phyloP scores from a whole-genome alignment of 1,284 basidiomycete species.

The Volvariella volvacea region DNA sequence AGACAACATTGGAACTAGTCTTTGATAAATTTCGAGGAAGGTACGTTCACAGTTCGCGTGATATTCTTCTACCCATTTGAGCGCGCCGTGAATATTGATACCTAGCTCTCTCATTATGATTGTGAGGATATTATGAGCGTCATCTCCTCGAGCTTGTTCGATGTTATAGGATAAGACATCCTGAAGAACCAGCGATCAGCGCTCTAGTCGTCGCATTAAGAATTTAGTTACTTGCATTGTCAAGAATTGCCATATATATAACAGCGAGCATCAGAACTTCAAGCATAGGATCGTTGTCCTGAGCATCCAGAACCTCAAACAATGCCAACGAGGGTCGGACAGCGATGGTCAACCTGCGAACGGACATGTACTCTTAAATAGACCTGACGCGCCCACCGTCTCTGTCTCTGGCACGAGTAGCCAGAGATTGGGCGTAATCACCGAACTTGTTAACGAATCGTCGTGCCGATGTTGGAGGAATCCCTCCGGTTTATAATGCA shows the following conservation, averaged over 20 bases:
- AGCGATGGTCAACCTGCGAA: slow-evolving; percentile 23
- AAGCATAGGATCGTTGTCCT: slow-evolving; percentile 18
- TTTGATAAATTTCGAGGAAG: slow-evolving; percentile 13
- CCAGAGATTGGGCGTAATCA: slow-evolving; percentile 20
- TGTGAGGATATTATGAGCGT: slow-evolving; percentile 19
- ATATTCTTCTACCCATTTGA: slow-evolving; percentile 15
- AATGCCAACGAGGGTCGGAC: slow-evolving; percentile 18
- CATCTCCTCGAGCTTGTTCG: slow-evolving; percentile 19
- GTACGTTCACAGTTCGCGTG: slow-evolving; percentile 12
- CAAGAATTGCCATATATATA: slow-evolving; percentile 15
- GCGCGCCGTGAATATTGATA: slow-evolving; percentile 8
- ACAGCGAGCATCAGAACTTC: slow-evolving; percentile 2
- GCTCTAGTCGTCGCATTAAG: background rate
- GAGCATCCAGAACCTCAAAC: too few relatives aligned
- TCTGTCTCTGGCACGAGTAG: slow-evolving; percentile 24
- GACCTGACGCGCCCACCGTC: slow-evolving; percentile 17
- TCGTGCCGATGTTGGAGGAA: too few relatives aligned
- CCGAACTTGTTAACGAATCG: slow-evolving; percentile 24
- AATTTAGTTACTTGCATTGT: slow-evolving; percentile 14
- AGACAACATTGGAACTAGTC: slow-evolving; percentile 11
- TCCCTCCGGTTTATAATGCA: too few relatives aligned
- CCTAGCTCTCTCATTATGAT: slow-evolving; percentile 17
- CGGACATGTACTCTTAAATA: slow-evolving; percentile 22
- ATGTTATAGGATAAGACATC: slow-evolving; percentile 22
- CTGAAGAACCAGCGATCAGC: slow-evolving; percentile 8